Base-by-base conservation (phyloP, 139 green algal species). In the Micractinium conductrix region DNA sequence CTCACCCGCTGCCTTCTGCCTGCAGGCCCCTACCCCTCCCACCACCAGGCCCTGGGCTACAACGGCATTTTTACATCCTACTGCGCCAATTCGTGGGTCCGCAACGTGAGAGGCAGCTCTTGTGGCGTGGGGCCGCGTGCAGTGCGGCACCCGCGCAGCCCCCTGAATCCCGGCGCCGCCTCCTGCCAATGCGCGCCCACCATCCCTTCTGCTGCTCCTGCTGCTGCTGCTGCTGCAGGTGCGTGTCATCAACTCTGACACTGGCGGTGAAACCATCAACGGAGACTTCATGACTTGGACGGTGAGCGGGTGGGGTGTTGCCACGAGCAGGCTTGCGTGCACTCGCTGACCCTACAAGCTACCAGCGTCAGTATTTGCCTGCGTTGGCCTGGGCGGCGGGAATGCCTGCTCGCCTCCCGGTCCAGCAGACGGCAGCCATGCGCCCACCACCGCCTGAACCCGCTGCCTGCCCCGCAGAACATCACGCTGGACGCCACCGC, bases 51-150 rank as follows among this genome's bases (percentile, higher is more conserved):
- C 19, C 33, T 48, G 8, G 78, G 78, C 0, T 83, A 74, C 43
- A 83, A 83, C 44, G 78, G 30, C 19, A 45, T 83, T 19, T 62
- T 8, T 17, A 8, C 72, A 22, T 28, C 48, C 4, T 35, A 30
- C 10, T 42, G 17, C 40, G 78, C 30, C 42, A 83, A 83, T 19
- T n/a, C 42, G 30, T 83, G 78, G 78, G 43, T 74, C 30, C 78
- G 78, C 42, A 75, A 74, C 30, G 62, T 83, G 42, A 74, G 43
- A 0, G 6, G 38, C n/a, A n/a, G 26, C 26, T 37, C 14, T 9
- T 68, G 60, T 68, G 60, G 4, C 35, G 60, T 68, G 60, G 4
- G 4, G 26, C 19, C 26, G 33, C 14, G 10, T 14, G 28, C 44
- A 22, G 68, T 38, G 19, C 4, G 69, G 30, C 26, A n/a, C n/a